Conservation (phyloP, 345 rosid species). For the Salix purpurea region DNA sequence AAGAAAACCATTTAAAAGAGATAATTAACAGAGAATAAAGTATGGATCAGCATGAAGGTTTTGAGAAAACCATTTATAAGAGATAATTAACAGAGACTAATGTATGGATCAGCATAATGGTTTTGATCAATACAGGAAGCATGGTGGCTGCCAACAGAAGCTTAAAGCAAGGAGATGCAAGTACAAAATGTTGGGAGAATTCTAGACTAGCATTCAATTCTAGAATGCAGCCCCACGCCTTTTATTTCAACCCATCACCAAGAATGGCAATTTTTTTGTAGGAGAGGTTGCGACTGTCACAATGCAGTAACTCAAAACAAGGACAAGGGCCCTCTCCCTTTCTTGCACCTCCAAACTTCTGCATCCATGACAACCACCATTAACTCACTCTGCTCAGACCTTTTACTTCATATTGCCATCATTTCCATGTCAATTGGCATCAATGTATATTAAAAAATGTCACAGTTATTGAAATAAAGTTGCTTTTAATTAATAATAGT, state of each 20-base stretch:
- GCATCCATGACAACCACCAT: slow-evolving; percentile 29
- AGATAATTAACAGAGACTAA: neutral
- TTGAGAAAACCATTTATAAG: neutral
- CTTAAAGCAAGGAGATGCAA: slow-evolving; percentile 12
- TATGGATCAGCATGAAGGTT: no score
- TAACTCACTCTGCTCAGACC: slow-evolving; percentile 53
- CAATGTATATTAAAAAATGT: neutral
- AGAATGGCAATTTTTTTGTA: slow-evolving; percentile 21
- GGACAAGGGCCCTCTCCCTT: slow-evolving; percentile 79
- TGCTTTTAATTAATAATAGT: no score
- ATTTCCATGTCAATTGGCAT: slow-evolving; percentile 36
- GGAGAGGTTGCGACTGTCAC: slow-evolving; percentile 87
- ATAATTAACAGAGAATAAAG: no score
- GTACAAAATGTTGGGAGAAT: slow-evolving; percentile 53
- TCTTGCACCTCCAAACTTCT: slow-evolving; percentile 4
- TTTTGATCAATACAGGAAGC: slow-evolving; percentile 56
- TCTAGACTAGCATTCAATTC: slow-evolving; percentile 58
- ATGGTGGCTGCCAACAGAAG: slow-evolving; percentile 26
- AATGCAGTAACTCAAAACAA: slow-evolving; percentile 46
- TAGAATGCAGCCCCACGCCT: slow-evolving; percentile 82
- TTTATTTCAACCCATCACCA: slow-evolving; percentile 54
- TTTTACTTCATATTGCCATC: slow-evolving; percentile 38
- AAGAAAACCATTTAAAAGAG: neutral
- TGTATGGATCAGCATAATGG: slow-evolving; percentile 43
- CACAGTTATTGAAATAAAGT: no score